Percentiles rank a stretch among this genome's conserved stretches.
Evolutionary conservation across 164 flowering plant species (phyloP).

Genomic region (Hamamelis virginiana): DNA sequence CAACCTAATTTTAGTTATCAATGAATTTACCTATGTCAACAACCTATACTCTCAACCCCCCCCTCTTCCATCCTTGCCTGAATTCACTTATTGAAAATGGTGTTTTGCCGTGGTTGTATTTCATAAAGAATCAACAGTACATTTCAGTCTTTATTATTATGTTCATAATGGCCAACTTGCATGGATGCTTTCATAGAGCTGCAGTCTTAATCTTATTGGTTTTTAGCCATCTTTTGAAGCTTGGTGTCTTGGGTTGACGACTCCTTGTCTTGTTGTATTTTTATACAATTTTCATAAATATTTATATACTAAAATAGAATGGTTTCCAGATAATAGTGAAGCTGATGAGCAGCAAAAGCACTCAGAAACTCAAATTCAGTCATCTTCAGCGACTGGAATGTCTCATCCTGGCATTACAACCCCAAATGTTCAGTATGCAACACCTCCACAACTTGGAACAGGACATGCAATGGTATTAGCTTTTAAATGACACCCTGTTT

Average conservation of each 20-base stretch:
- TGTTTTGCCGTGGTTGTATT: too few species aligned
- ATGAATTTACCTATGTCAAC: too few species aligned
- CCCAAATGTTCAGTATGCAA: constrained; percentile 44
- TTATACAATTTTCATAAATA: not conserved
- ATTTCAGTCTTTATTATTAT: too few species aligned
- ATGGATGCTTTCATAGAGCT: not conserved
- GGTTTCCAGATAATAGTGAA: constrained; percentile 52
- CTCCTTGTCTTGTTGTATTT: not conserved
- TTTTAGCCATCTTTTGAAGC: not conserved
- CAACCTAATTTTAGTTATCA: too few species aligned
- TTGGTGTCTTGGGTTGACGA: not conserved
- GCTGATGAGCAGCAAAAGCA: constrained; percentile 60
- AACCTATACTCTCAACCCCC: too few species aligned
- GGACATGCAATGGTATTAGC: constrained; percentile 58
- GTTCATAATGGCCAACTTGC: not conserved
- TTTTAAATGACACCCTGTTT: not conserved
- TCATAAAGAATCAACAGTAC: too few species aligned
- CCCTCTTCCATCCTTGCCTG: too few species aligned
- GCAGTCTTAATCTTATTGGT: not conserved
- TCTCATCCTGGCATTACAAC: constrained; percentile 41
- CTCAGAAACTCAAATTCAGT: constrained; percentile 43
- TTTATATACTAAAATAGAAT: not conserved
- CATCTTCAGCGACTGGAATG: constrained; percentile 40
- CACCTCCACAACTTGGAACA: constrained; percentile 51
- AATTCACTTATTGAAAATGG: too few species aligned